Conservation (phyloP, 2,329 filamentous ascomycete genomes). For the Cryphonectria japonica region DNA sequence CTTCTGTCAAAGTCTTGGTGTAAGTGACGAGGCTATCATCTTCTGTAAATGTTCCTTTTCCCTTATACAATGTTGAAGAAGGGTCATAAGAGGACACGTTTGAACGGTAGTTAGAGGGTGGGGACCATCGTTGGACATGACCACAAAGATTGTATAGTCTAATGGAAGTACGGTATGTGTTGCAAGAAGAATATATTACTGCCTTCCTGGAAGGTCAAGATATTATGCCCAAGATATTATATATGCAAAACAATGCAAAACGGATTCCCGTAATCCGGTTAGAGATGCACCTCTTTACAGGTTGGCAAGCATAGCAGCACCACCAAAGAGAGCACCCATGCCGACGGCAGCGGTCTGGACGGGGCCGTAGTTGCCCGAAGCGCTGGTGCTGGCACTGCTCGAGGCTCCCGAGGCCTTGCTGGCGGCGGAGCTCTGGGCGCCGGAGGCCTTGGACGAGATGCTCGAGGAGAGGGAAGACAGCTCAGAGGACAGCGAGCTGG, state of each 20-base stretch:
- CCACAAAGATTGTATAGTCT: too few species aligned
- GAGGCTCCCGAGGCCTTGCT: slow-evolving; percentile 31
- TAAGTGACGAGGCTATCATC: too few species aligned
- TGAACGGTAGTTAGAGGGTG: not conserved
- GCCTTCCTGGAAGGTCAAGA: not conserved
- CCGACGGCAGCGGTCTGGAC: slow-evolving; percentile 48
- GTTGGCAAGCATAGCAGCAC: slow-evolving; percentile 50
- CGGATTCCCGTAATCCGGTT: too few species aligned
- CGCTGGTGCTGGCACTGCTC: slow-evolving; percentile 15
- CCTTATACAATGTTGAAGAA: too few species aligned
- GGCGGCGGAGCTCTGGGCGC: slow-evolving; percentile 24
- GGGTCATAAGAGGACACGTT: too few species aligned
- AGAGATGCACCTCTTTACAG: slow-evolving; percentile 40
- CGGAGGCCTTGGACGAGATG: slow-evolving; percentile 25
- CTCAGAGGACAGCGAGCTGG: slow-evolving; percentile 22
- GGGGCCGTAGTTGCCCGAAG: slow-evolving; percentile 36
- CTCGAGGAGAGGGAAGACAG: slow-evolving; percentile 23
- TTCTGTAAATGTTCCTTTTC: too few species aligned
- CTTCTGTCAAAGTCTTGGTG: too few species aligned
- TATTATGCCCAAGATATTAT: not conserved
- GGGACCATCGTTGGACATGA: not conserved
- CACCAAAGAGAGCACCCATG: slow-evolving; percentile 52
- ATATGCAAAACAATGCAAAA: not conserved
- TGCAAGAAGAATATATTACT: not conserved
- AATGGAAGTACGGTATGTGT: not conserved